Percentiles rank a stretch among this genome's conserved stretches.
phyloP scores from a whole-genome alignment of 208 protist species.

The Tritrichomonas musculus region DNA sequence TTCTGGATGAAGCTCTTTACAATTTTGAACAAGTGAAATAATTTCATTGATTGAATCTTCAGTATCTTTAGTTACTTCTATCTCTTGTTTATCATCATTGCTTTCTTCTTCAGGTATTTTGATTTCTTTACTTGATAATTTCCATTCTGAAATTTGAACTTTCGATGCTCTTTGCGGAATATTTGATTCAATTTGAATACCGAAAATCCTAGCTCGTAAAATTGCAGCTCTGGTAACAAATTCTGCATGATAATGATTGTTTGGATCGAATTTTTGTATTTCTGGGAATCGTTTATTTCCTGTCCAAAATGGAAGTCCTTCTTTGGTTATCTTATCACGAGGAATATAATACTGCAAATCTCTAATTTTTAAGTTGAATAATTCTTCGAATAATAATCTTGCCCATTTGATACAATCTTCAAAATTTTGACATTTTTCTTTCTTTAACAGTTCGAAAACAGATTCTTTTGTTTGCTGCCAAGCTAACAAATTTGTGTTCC shows the following conservation, averaged over 20 bases:
- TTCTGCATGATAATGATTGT: neutral
- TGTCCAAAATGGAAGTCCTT: slow-evolving; percentile 10
- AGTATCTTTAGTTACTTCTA: neutral
- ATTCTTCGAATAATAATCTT: slow-evolving; percentile 78
- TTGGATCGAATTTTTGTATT: neutral
- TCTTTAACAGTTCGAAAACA: neutral
- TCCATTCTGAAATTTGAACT: neutral
- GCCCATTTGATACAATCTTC: slow-evolving; percentile 84
- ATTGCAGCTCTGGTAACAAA: neutral
- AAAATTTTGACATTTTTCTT: slow-evolving; percentile 65
- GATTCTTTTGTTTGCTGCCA: neutral
- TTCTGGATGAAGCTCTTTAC: neutral
- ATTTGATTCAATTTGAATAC: neutral
- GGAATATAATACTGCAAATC: slow-evolving; percentile 96
- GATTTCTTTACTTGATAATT: neutral
- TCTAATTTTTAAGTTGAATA: slow-evolving; percentile 82
- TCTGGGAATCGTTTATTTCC: neutral
- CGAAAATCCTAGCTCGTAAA: neutral
- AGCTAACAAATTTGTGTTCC: too few species aligned
- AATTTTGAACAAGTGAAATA: neutral
- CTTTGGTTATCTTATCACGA: slow-evolving; percentile 71
- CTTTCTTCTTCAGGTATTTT: neutral
- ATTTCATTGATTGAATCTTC: neutral
- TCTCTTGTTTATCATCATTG: neutral
- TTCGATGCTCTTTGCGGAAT: neutral